Percentiles rank a stretch among this genome's conserved stretches.
Conservation (phyloP, 2,329 filamentous ascomycete species). For the Penicillium occitanis region DNA sequence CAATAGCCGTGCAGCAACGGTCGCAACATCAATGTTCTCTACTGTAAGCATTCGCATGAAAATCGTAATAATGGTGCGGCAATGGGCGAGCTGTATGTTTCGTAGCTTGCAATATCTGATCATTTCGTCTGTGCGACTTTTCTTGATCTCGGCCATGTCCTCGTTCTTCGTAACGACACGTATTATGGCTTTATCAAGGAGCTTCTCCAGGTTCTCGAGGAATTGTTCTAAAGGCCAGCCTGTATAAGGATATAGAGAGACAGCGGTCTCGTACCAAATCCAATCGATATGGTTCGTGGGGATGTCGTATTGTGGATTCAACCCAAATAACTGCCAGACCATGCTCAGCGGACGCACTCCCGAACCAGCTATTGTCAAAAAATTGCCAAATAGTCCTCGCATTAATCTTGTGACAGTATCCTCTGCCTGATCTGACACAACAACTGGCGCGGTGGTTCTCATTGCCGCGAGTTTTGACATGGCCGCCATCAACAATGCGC, state of each 20-base stretch:
- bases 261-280: neutral
- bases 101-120: conserved; percentile 16
- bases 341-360: conserved; percentile 22
- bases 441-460: conserved; percentile 14
- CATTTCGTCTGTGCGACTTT: conserved; percentile 15
- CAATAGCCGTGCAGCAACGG: conserved; percentile 11
- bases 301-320: conserved; percentile 17
- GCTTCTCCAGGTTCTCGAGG: conserved; percentile 13
- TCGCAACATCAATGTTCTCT: conserved; percentile 1
- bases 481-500: conserved; percentile 27
- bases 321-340: conserved; percentile 19
- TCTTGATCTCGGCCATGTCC: conserved; percentile 9
- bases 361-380: conserved; percentile 31
- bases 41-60: conserved; percentile 10
- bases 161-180: conserved; percentile 17
- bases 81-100: conserved; percentile 19
- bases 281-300: neutral
- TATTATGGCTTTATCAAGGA: conserved; percentile 15
- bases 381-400: conserved; percentile 31
- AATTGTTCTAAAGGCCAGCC: neutral
- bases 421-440: conserved; percentile 10
- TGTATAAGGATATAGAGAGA: neutral
- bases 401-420: conserved; percentile 31
- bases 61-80: conserved; percentile 16
- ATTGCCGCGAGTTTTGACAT: conserved; percentile 28